Evolutionary conservation across 169 alveolate species (phyloP), one percentile per base, ranked within the genome.

Genomic region (Plasmodium yoelii): DNA sequence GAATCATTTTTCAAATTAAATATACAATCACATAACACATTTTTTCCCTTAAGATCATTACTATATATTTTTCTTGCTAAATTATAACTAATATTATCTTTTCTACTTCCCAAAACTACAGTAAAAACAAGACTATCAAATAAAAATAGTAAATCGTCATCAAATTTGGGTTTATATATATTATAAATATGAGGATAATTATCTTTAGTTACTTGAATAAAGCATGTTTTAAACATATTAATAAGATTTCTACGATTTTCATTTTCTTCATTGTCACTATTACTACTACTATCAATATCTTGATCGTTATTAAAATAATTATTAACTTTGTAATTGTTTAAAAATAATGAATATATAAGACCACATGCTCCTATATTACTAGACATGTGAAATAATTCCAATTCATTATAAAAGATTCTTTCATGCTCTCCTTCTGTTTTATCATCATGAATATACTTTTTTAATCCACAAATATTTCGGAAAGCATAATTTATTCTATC

Each of bases 21-120:
- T 56, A 93, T 71, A 19, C 95, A 94, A 28, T 93, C 95, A 59
- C 94, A 93, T 47, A 93, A 56, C 12, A 91, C 95, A 28, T 88
- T 94, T 68, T 89, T 93, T 12, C 96, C 96, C 87, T 93, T 93
- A 7, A 84, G 69, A 86, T 93, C 96, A 72, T 93, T 93, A 22
- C 94, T 92, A 60, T 93, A 93, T 71, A 91, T 57, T 64, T 93
- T 93, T 69, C 93, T 89, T 55, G 93, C 93, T 51, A 70, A 70
- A 12, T 93, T 93, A 67, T 89, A 92, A 19, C 69, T 26, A 13
- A 92, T 51, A 60, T 60, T 71, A 55, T 80, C 44, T 18, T n/a
- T 64, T 82, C 28, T 67, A 56, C 93, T 88, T 22, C 94, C 94
- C 28, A 92, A 67, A 18, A 92, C 57, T 0, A 92, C 89, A 1